A percentile compares a stretch with the other conserved stretches of the same genome.
Conservation (phyloP, 768 basidiomycete species). For the Crepidotus variabilis region DNA sequence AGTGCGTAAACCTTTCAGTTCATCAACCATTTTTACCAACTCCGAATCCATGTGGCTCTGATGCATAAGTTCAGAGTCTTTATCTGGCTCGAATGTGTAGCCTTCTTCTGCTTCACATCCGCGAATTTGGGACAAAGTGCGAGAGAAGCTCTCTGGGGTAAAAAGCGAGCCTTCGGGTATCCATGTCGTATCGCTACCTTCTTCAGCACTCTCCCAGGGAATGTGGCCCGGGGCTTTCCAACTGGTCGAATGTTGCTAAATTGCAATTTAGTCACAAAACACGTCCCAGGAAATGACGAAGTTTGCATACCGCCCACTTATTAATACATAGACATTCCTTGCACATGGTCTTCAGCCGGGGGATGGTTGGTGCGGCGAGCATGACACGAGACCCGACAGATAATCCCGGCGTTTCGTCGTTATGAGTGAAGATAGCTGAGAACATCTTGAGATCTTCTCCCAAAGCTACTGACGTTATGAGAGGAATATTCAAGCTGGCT, state of each 20-base stretch:
- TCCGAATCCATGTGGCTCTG: conserved; percentile 1
- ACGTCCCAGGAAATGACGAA: not conserved
- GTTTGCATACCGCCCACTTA: conserved; percentile 36
- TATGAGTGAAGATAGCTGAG: conserved; percentile 9
- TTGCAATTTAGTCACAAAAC: conserved; percentile 1
- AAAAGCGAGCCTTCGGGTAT: conserved; percentile 38
- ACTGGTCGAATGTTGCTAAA: conserved; percentile 23
- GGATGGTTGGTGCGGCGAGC: conserved; percentile 33
- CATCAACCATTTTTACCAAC: conserved; percentile 11
- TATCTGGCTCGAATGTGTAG: not conserved
- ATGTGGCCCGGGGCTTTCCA: conserved; percentile 33
- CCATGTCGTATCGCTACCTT: conserved; percentile 21
- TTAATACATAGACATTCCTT: conserved; percentile 35
- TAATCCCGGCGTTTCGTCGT: not conserved
- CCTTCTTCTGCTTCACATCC: not conserved
- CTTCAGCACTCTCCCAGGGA: conserved; percentile 30
- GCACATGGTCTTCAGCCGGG: conserved; percentile 32
- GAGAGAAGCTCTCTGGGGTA: conserved; percentile 27
- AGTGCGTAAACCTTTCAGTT: conserved; percentile 34
- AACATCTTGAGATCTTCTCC: conserved; percentile 28
- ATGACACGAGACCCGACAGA: conserved; percentile 11
- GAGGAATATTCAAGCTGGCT: conserved; percentile 18
- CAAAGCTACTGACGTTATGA: conserved; percentile 23
- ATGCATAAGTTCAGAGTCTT: not conserved
- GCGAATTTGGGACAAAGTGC: conserved; percentile 11